Conservation (phyloP, 2,329 filamentous ascomycete species). For the Sclerotinia spermophila region DNA sequence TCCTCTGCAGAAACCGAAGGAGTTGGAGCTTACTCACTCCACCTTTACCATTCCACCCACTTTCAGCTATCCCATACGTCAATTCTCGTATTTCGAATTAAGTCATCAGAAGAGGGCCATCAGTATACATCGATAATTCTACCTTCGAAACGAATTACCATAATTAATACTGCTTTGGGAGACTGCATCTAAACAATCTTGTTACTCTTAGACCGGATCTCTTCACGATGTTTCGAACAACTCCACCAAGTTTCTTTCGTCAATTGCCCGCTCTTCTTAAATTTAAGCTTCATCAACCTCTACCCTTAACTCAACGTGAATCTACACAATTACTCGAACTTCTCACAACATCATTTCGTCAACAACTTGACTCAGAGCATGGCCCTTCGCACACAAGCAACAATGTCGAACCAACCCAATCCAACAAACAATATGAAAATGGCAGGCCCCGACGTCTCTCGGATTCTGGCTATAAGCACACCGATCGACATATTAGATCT, state of each 20-base stretch:
- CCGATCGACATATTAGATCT: constrained; percentile 47
- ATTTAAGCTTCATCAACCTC: constrained; percentile 47
- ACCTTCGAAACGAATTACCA: background rate
- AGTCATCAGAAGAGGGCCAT: background rate
- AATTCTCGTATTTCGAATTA: background rate
- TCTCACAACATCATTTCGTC: constrained; percentile 60
- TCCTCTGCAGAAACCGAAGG: background rate
- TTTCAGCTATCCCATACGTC: background rate
- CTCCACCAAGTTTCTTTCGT: constrained; percentile 45
- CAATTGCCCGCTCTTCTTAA: constrained; percentile 43
- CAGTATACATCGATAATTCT: background rate
- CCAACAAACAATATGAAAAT: background rate
- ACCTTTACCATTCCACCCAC: background rate
- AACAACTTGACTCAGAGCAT: constrained; percentile 58
- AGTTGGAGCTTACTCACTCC: background rate
- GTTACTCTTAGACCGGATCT: background rate
- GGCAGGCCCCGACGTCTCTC: constrained; percentile 25
- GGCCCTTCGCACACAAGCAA: constrained; percentile 34
- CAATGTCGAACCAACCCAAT: background rate
- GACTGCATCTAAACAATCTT: constrained; percentile 45
- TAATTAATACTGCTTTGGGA: constrained; percentile 39
- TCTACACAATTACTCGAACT: constrained; percentile 56
- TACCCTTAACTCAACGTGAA: constrained; percentile 54
- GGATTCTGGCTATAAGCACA: constrained; percentile 27
- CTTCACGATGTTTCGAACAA: constrained; percentile 47